Conservation (phyloP, 2,329 filamentous ascomycete species). For the Stachybotrys chartarum region DNA sequence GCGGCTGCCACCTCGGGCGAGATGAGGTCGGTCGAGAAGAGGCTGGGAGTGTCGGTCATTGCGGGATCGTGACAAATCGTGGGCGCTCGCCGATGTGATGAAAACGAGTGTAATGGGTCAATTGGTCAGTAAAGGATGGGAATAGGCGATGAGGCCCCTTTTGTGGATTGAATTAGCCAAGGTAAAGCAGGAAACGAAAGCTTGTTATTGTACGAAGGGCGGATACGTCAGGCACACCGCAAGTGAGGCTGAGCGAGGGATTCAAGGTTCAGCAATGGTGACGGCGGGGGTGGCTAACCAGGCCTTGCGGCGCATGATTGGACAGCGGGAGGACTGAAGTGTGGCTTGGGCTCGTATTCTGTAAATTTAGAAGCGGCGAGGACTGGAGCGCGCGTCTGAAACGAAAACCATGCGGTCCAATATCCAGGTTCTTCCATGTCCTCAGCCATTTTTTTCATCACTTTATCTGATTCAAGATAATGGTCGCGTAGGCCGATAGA, state of each 20-base stretch:
- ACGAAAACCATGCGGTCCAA: too few relatives aligned
- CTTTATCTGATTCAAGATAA: too few relatives aligned
- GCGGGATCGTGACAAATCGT: slow-evolving; percentile 11
- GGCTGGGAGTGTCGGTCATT: slow-evolving; percentile 38
- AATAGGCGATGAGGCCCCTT: too few relatives aligned
- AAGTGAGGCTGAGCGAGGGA: not conserved
- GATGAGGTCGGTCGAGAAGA: slow-evolving; percentile 74
- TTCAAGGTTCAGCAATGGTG: not conserved
- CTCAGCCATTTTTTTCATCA: too few relatives aligned
- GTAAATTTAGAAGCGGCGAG: not conserved
- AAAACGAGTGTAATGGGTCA: too few relatives aligned
- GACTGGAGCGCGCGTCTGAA: not conserved
- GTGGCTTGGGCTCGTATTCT: not conserved
- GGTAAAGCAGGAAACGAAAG: too few relatives aligned
- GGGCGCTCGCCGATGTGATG: not conserved
- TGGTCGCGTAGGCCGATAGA: too few relatives aligned
- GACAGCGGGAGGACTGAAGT: not conserved
- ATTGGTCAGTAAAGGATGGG: too few relatives aligned
- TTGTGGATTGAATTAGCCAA: not conserved
- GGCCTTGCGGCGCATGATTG: not conserved
- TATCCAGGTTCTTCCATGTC: not conserved
- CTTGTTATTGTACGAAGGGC: not conserved
- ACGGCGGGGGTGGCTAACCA: not conserved
- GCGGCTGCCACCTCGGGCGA: slow-evolving; percentile 63
- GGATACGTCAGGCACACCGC: not conserved